Evolutionary conservation across 345 rosid genomes (phyloP).

Genomic region (Cardamine occulta): DNA sequence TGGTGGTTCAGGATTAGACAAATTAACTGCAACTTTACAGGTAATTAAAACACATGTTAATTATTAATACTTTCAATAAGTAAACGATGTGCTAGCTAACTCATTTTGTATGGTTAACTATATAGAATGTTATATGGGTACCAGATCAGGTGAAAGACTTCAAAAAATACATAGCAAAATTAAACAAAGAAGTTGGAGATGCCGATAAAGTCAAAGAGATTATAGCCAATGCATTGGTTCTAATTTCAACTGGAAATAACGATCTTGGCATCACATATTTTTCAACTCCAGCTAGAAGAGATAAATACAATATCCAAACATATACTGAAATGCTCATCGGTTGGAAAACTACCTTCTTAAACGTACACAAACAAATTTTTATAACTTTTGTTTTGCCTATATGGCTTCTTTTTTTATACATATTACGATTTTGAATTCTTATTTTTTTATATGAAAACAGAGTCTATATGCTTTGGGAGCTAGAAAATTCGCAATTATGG

Average conservation of each 20-base stretch:
- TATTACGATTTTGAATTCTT: too few species aligned
- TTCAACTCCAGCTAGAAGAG: slow-evolving; percentile 28
- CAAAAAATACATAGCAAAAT: slow-evolving; percentile 46
- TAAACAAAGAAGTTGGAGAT: slow-evolving; percentile 46
- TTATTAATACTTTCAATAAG: neutral
- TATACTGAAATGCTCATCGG: slow-evolving; percentile 51
- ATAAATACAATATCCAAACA: slow-evolving; percentile 35
- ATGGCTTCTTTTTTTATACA: neutral
- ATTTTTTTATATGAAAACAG: slow-evolving; percentile 5
- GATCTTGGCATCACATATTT: slow-evolving; percentile 64
- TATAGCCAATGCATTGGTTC: slow-evolving; percentile 45
- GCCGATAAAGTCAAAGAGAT: slow-evolving; percentile 43
- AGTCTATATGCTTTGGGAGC: slow-evolving; percentile 36
- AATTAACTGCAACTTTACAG: slow-evolving; percentile 31
- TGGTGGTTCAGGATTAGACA: slow-evolving; percentile 45
- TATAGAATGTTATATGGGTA: slow-evolving; percentile 52
- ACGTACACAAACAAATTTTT: slow-evolving; percentile 45
- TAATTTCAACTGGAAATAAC: slow-evolving; percentile 52
- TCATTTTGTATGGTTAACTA: neutral
- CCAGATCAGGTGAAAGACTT: slow-evolving; percentile 52
- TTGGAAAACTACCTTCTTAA: slow-evolving; percentile 41
- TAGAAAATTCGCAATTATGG: slow-evolving; percentile 35
- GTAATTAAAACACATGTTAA: neutral
- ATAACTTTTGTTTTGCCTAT: too few species aligned
- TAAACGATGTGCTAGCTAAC: neutral